phyloP scores from a whole-genome alignment of 176 grass and related monocot species.

The Thinopyrum elongatum region DNA sequence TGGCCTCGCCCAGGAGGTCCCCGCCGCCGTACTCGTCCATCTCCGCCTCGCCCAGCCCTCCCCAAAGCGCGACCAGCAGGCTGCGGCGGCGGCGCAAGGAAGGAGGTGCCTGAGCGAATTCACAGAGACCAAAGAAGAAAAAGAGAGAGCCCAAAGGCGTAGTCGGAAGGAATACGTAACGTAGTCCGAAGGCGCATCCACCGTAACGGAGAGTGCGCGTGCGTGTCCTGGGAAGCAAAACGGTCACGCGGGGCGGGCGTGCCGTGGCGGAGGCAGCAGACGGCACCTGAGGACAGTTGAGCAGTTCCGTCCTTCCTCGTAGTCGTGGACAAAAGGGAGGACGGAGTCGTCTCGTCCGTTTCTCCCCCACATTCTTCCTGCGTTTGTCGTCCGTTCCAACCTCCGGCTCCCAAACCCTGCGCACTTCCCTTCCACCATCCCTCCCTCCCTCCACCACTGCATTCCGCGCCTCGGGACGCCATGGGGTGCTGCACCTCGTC shows the following conservation, averaged over 20 bases:
- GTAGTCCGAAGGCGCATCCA: neutral
- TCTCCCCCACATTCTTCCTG: neutral
- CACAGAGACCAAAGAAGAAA: neutral
- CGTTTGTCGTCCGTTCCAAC: constrained; percentile 11
- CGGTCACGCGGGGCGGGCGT: neutral
- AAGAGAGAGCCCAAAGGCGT: neutral
- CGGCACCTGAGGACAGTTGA: neutral
- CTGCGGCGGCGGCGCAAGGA: neutral
- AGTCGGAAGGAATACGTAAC: accelerated
- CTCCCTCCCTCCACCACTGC: neutral
- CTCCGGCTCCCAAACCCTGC: neutral
- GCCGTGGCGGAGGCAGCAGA: neutral
- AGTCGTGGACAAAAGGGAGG: neutral
- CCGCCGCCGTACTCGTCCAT: constrained; percentile 36
- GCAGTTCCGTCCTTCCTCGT: neutral
- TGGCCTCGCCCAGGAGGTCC: constrained; percentile 57
- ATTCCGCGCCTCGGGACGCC: neutral
- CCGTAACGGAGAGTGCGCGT: neutral
- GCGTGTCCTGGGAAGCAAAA: neutral
- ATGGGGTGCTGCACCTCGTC: constrained; percentile 43
- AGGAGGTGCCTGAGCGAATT: neutral
- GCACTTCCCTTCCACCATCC: neutral
- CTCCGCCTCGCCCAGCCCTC: neutral
- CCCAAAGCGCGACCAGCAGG: neutral
- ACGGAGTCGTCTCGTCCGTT: neutral